A percentile compares a stretch with the other conserved stretches of the same genome.
These are phyloP conservation scores for Melaleuca alternifolia DNA, from an alignment of 345 rosid species.

Conservation along the genomic window DNA sequence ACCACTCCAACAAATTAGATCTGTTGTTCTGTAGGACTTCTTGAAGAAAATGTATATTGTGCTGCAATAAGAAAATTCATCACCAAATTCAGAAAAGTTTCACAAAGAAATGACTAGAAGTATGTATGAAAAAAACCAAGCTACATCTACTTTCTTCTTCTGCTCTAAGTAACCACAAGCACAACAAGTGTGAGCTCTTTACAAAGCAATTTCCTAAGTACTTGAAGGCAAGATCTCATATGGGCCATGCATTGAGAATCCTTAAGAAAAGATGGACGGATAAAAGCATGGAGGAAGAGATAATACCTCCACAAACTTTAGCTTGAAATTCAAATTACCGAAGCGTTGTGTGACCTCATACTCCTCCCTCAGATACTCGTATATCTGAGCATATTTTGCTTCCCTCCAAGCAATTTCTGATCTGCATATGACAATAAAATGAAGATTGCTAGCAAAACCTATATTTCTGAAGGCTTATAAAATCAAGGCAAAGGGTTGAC, in stretches of 20 bases:
- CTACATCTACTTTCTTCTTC: not conserved
- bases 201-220: not conserved
- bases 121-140: not conserved
- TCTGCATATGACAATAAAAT: constrained; percentile 21
- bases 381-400: constrained; percentile 85
- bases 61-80: constrained; percentile 38
- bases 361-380: constrained; percentile 87
- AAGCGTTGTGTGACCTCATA: constrained; percentile 88
- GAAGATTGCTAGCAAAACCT: not conserved
- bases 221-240: not conserved
- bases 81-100: not conserved
- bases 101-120: not conserved
- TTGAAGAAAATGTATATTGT: constrained; percentile 87
- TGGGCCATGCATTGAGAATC: not conserved
- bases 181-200: not conserved
- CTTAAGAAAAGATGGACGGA: not conserved
- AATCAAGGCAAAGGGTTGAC: not conserved
- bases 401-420: constrained; percentile 98
- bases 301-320: constrained; percentile 82
- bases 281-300: not conserved
- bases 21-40: constrained; percentile 78
- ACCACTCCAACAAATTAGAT: constrained; percentile 83
- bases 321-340: constrained; percentile 74
- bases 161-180: not conserved
- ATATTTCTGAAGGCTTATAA: not conserved